Percentiles rank a stretch among this genome's conserved stretches.
Conservation (phyloP, 2,329 filamentous ascomycete species). For the Aspergillus niger region DNA sequence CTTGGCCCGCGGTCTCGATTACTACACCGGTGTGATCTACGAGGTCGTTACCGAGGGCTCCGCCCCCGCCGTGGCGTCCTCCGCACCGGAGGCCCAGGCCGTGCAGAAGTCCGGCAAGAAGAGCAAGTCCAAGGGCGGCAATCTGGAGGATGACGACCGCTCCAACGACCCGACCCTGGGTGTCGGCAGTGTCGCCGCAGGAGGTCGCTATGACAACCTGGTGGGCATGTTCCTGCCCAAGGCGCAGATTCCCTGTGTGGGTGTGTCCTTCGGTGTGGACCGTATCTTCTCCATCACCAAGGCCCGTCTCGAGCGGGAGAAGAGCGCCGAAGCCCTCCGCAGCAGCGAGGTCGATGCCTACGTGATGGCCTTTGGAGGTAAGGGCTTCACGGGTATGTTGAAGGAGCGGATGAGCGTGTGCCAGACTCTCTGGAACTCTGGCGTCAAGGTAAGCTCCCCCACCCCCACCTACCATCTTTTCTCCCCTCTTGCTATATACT, state of each 20-base stretch:
- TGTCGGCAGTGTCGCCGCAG: constrained; percentile 85
- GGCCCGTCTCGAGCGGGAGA: constrained; percentile 67
- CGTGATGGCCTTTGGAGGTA: constrained; percentile 92
- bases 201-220: constrained; percentile 87
- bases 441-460: constrained; percentile 66
- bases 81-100: constrained; percentile 40
- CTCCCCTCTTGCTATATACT: constrained; percentile 13
- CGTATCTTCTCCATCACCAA: constrained; percentile 93
- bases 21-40: constrained; percentile 81
- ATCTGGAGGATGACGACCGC: constrained; percentile 64
- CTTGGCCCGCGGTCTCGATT: constrained; percentile 86
- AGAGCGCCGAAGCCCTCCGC: constrained; percentile 57
- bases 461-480: background rate
- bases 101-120: constrained; percentile 44
- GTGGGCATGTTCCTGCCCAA: constrained; percentile 93
- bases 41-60: constrained; percentile 84
- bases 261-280: constrained; percentile 92
- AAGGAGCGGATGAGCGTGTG: constrained; percentile 82
- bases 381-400: constrained; percentile 77
- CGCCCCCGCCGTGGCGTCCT: constrained; percentile 54
- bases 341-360: constrained; percentile 83
- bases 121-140: constrained; percentile 52
- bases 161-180: constrained; percentile 79
- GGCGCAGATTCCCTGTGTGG: constrained; percentile 82
- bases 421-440: constrained; percentile 77